Base-by-base conservation (phyloP, 2,329 filamentous ascomycete genomes). In the Calonectria pseudoreteaudii region DNA sequence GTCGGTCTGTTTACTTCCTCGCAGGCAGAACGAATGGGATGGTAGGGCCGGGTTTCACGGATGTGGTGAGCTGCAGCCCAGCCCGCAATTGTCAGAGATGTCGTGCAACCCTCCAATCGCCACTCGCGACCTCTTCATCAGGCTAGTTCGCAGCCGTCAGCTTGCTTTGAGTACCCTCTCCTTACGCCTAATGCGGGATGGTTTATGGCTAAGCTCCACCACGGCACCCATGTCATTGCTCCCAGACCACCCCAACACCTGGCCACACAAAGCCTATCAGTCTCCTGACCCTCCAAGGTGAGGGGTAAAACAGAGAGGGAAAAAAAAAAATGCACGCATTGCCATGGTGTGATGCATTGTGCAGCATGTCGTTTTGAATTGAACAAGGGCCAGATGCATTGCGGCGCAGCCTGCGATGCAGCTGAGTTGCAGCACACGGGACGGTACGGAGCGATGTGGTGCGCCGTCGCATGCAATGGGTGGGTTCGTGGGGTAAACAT, bases 351-450 rank as follows among this genome's bases (percentile, higher is more conserved):
- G 77, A 79, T 81, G 75, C 74, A 72, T 79, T 72, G 74, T 77
- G 75, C 80, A 80, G 78, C 68, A 76, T 71, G 67, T 72, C 68
- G 80, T 82, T 79, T 81, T 78, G 81, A 75, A 79, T 71, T 64
- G 50, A 50, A 69, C 77, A 74, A 74, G 78, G 79, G 74, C 44
- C 62, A n/a, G 53, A 58, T 71, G 60, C 60, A 49, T 49, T 50
- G 62, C 58, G 74, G 77, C 72, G 44, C 38, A 73, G 58, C 68
- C 64, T 68, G 72, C 68, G 56, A 65, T 70, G 68, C 60, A 52
- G 70, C 65, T 38, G 49, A 41, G 47, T 52, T 67, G 68, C 66
- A 58, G 71, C 67, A 44, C 28, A n/a, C 49, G 49, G 44, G 50
- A 69, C 49, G 49, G 47, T 26, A 53, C 66, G 66, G 70, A 52